phyloP scores from a whole-genome alignment of 345 rosid genomes.

The Gossypium stocksii region DNA sequence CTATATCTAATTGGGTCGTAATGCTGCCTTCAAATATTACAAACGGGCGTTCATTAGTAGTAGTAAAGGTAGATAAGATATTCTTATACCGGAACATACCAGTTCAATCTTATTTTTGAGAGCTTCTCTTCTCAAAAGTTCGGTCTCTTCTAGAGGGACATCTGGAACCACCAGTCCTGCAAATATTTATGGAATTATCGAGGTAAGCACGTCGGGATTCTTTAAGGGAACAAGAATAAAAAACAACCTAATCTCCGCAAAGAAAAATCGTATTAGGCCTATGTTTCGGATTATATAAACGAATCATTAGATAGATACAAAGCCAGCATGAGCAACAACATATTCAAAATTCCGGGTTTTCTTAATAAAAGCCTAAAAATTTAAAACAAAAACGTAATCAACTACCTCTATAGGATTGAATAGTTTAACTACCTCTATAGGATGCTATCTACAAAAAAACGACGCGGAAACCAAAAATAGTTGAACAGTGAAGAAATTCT shows the following conservation, averaged over 20 bases:
- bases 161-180: conserved; percentile 93
- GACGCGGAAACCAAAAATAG: background rate
- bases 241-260: background rate
- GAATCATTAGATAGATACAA: background rate
- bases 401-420: no score
- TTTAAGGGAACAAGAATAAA: background rate
- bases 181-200: conserved; percentile 9
- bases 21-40: background rate
- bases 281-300: background rate
- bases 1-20: background rate
- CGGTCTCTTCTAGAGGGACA: conserved; percentile 94
- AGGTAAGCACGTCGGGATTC: background rate
- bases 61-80: background rate
- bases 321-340: background rate
- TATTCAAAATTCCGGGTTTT: background rate
- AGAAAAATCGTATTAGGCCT: background rate
- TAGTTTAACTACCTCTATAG: background rate
- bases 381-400: background rate
- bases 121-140: conserved; percentile 68
- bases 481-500: no score
- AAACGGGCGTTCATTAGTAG: no score
- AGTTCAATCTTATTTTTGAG: conserved; percentile 65
- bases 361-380: background rate
- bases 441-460: background rate
- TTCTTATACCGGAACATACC: conserved; percentile 28